These are phyloP conservation scores for Boletus rubropictus DNA, from an alignment of 768 basidiomycete genomes.

Conservation along the genomic window DNA sequence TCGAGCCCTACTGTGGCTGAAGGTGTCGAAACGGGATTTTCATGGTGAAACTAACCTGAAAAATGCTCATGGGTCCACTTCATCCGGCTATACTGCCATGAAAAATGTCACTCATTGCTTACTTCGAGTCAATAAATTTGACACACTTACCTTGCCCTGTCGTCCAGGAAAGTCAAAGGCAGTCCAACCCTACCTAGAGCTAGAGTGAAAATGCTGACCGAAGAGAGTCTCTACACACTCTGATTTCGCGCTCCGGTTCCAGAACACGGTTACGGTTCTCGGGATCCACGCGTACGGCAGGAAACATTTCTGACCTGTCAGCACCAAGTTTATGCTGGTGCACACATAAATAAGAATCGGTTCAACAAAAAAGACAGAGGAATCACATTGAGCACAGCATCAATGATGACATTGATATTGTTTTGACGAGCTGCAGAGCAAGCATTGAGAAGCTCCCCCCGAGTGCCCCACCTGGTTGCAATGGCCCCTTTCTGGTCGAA, in stretches of 20 bases:
- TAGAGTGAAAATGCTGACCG: background rate
- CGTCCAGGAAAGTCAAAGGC: conserved; percentile 79
- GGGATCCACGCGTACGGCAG: conserved; percentile 65
- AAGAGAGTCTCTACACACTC: conserved; percentile 38
- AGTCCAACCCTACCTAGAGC: conserved; percentile 65
- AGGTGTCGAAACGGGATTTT: background rate
- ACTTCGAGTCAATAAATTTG: conserved; percentile 7
- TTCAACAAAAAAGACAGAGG: background rate
- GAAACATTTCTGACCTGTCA: conserved; percentile 65
- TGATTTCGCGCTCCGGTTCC: conserved; percentile 58
- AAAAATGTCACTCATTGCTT: background rate
- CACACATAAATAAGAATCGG: conserved; percentile 5
- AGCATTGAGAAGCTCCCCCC: conserved; percentile 68
- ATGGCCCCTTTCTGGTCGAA: conserved; percentile 70
- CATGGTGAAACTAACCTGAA: conserved; percentile 45
- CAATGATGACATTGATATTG: conserved; percentile 73
- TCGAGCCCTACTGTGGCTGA: conserved; percentile 56
- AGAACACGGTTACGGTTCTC: conserved; percentile 58
- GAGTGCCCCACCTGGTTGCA: conserved; percentile 83
- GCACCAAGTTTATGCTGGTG: conserved; percentile 78
- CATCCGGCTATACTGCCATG: conserved; percentile 58
- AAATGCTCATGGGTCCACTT: conserved; percentile 78
- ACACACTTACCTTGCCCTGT: conserved; percentile 51
- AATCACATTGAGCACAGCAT: conserved; percentile 83
- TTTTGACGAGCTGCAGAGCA: conserved; percentile 60